phyloP scores from a whole-genome alignment of 176 grass and related monocot genomes.

The Urochloa ruziziensis region DNA sequence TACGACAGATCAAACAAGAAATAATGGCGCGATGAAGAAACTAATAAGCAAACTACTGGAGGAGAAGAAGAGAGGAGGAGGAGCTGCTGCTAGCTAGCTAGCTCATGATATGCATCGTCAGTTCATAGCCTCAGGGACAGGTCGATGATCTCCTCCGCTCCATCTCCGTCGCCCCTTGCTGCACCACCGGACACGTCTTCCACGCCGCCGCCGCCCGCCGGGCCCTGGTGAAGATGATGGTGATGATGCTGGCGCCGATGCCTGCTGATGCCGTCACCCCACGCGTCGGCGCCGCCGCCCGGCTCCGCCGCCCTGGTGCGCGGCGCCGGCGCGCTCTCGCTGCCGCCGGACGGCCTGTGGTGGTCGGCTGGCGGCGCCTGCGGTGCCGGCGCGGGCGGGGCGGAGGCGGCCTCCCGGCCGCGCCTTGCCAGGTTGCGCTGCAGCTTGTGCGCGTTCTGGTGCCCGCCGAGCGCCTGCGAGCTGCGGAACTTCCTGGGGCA shows the following conservation, averaged over 20 bases:
- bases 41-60: conserved; percentile 32
- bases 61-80: background rate
- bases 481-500: conserved; percentile 69
- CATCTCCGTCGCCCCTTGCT: background rate
- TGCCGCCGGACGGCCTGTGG: background rate
- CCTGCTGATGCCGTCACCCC: conserved; percentile 13
- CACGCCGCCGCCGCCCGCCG: background rate
- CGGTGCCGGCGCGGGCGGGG: background rate
- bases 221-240: background rate
- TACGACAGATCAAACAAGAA: conserved; percentile 9
- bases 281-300: background rate
- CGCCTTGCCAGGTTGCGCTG: conserved; percentile 65
- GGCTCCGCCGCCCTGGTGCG: background rate
- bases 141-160: conserved; percentile 52
- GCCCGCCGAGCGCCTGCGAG: conserved; percentile 67
- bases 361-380: background rate
- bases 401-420: conserved; percentile 30
- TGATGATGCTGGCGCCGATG: background rate
- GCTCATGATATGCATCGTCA: background rate
- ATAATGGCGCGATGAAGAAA: conserved; percentile 26
- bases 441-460: conserved; percentile 74
- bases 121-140: conserved; percentile 64
- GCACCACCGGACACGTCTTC: conserved; percentile 8
- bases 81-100: background rate
- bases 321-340: background rate